A percentile compares a stretch with the other conserved stretches of the same genome.
phyloP scores from a whole-genome alignment of 1,139 yeast species.

The Candida mesenterica region DNA sequence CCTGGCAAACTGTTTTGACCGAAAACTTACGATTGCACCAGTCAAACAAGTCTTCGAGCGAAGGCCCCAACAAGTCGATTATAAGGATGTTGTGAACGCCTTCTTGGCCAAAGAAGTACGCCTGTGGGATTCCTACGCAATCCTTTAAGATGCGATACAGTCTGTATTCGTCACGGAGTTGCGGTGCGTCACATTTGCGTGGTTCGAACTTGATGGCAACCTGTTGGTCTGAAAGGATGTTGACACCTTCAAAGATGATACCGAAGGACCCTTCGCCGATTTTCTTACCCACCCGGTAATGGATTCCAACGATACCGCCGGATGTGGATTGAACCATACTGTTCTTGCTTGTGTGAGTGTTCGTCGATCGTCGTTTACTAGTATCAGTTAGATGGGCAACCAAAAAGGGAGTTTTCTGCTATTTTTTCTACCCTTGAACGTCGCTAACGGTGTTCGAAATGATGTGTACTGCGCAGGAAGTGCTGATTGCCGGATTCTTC shows the following conservation, averaged over 20 bases:
- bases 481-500: not conserved
- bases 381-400: not conserved
- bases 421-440: not conserved
- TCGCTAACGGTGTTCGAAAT: not conserved
- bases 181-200: slow-evolving; percentile 78
- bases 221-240: slow-evolving; percentile 68
- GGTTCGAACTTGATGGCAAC: slow-evolving; percentile 84
- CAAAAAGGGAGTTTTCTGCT: too few relatives aligned
- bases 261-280: slow-evolving; percentile 88
- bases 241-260: slow-evolving; percentile 77
- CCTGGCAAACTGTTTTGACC: slow-evolving; percentile 70
- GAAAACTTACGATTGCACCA: slow-evolving; percentile 76
- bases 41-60: slow-evolving; percentile 74
- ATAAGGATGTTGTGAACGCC: slow-evolving; percentile 74
- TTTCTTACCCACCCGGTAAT: slow-evolving; percentile 77
- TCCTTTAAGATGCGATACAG: slow-evolving; percentile 67
- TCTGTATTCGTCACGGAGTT: slow-evolving; percentile 72
- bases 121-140: slow-evolving; percentile 65
- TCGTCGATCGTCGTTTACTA: not conserved
- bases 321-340: slow-evolving; percentile 30
- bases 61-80: slow-evolving; percentile 73
- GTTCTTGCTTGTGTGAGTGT: not conserved
- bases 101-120: slow-evolving; percentile 79
- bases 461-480: not conserved
- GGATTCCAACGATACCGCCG: slow-evolving; percentile 69